A percentile compares a stretch with the other conserved stretches of the same genome.
Evolutionary conservation across 2,329 filamentous ascomycete species (phyloP).

Genomic region (Aphanocladium album): DNA sequence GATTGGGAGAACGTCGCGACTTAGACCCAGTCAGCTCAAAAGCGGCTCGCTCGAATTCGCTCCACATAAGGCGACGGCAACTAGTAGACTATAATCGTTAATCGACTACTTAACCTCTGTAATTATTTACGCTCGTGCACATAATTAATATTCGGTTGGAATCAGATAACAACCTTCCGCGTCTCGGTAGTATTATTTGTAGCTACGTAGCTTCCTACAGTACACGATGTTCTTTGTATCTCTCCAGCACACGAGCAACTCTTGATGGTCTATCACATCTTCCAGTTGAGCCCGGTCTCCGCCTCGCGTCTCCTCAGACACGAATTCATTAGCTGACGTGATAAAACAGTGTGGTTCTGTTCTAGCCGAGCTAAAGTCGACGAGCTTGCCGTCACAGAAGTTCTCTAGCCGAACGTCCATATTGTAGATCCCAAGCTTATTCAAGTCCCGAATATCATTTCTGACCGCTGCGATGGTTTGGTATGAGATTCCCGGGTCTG

Average conservation of each 20-base stretch:
- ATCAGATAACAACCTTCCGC: no score
- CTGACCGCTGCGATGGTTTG: not conserved
- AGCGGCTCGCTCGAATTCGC: no score
- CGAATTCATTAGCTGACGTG: not conserved
- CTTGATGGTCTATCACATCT: conserved; percentile 17
- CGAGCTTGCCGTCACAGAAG: conserved; percentile 5
- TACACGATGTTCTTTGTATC: not conserved
- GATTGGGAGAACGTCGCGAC: no score
- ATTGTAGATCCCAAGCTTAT: not conserved
- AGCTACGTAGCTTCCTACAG: not conserved
- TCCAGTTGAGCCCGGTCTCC: not conserved
- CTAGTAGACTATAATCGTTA: no score
- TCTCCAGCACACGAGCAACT: not conserved
- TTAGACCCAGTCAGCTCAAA: no score
- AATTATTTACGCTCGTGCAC: no score
- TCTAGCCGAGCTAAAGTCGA: conserved; percentile 2
- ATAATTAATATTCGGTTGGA: no score
- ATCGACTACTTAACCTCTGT: no score
- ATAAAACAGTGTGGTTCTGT: conserved; percentile 8
- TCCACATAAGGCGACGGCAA: no score
- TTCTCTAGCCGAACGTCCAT: not conserved
- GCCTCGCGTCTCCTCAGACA: not conserved
- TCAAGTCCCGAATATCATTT: not conserved
- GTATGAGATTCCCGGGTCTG: not conserved
- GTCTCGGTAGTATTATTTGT: no score